These are phyloP conservation scores for Porogramme epimiltina DNA, from an alignment of 1,284 basidiomycete species.

Conservation along the genomic window DNA sequence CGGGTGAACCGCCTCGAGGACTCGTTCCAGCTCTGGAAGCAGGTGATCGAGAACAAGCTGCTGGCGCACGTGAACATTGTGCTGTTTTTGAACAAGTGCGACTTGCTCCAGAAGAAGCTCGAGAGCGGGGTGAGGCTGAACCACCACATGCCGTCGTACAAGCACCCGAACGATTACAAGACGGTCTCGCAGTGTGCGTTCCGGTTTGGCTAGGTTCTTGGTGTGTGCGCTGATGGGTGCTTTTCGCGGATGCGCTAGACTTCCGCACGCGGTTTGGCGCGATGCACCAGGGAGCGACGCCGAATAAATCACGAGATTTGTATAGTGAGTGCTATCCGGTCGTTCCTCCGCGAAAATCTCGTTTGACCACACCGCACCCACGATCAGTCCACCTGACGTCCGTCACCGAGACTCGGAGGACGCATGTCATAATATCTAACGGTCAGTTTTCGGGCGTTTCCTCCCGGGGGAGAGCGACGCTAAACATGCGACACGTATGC, in stretches of 20 bases:
- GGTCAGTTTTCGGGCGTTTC: no score
- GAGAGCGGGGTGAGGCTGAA: constrained; percentile 70
- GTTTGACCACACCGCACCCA: constrained; percentile 7
- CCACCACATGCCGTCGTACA: constrained; percentile 61
- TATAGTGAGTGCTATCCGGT: constrained; percentile 52
- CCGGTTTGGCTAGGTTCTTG: constrained; percentile 8
- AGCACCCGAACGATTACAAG: constrained; percentile 72
- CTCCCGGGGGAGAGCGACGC: no score
- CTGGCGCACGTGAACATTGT: constrained; percentile 71
- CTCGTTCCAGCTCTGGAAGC: constrained; percentile 70
- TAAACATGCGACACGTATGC: neutral
- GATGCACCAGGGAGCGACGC: constrained; percentile 65
- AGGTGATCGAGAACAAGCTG: constrained; percentile 68
- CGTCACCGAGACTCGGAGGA: constrained; percentile 61
- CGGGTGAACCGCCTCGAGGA: constrained; percentile 76
- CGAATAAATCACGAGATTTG: constrained; percentile 68
- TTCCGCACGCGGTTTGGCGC: constrained; percentile 72
- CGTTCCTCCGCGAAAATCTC: neutral
- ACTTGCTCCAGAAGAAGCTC: constrained; percentile 76
- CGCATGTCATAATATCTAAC: constrained; percentile 43
- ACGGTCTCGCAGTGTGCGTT: constrained; percentile 68
- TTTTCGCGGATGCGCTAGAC: constrained; percentile 42
- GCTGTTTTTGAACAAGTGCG: constrained; percentile 79
- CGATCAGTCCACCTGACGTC: constrained; percentile 81
- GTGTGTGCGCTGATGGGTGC: neutral